Evolutionary conservation across 768 basidiomycete genomes (phyloP).

Genomic region (Phallus indusiatus): DNA sequence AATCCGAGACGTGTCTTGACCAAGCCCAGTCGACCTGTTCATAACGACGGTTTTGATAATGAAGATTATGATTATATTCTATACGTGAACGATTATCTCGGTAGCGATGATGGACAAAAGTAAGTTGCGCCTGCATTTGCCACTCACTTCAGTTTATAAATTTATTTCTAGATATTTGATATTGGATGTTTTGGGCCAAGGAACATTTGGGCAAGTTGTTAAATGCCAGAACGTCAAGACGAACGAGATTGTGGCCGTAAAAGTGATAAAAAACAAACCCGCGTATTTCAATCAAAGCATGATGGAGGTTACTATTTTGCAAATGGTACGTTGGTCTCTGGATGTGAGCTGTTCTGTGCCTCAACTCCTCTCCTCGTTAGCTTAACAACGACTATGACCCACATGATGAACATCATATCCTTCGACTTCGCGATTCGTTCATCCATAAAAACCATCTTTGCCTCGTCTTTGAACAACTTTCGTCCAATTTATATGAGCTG

Average conservation of each 20-base stretch:
- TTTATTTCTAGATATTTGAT: conserved; percentile 70
- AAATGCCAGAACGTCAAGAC: conserved; percentile 99
- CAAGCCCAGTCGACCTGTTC: conserved; percentile 90
- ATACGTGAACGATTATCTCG: conserved; percentile 97
- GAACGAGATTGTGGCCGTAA: conserved; percentile 97
- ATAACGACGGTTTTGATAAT: conserved; percentile 97
- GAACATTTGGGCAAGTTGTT: conserved; percentile 98
- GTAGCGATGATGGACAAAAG: conserved; percentile 93
- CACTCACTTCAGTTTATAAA: conserved; percentile 3
- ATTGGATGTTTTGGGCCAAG: conserved; percentile 95
- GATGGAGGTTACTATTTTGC: conserved; percentile 99
- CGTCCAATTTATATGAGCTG: conserved; percentile 95
- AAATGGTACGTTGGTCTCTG: conserved; percentile 50
- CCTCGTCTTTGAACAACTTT: conserved; percentile 94
- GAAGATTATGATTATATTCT: conserved; percentile 99
- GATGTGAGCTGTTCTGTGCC: not conserved
- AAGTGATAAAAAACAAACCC: conserved; percentile 99
- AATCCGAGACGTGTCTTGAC: conserved; percentile 96
- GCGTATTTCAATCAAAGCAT: conserved; percentile 99
- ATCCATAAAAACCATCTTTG: conserved; percentile 95
- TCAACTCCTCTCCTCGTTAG: conserved; percentile 29
- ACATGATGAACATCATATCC: conserved; percentile 91
- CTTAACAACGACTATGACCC: conserved; percentile 93
- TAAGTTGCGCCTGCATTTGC: conserved; percentile 32
- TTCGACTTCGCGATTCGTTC: conserved; percentile 91